Evolutionary conservation across 1,284 basidiomycete species (phyloP).

Genomic region (Volvariella volvacea): DNA sequence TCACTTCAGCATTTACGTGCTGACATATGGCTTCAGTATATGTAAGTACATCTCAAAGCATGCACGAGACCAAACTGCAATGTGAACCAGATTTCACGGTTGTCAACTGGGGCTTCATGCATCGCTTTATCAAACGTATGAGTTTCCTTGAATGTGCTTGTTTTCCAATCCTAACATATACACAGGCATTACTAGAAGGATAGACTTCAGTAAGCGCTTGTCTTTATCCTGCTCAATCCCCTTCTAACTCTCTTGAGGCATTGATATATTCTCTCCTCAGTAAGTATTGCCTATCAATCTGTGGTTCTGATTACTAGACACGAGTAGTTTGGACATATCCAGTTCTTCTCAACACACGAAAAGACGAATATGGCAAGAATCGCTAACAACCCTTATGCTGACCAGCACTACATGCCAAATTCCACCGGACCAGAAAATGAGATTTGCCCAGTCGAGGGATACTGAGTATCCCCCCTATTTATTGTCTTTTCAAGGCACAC

Average conservation of each 20-base stretch:
- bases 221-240: constrained; percentile 19
- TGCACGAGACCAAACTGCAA: constrained; percentile 1
- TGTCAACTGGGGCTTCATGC: constrained; percentile 44
- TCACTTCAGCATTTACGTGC: constrained; percentile 47
- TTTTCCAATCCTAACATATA: constrained; percentile 5
- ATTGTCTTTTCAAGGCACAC: constrained; percentile 59
- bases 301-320: neutral
- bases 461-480: constrained; percentile 70
- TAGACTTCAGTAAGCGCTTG: constrained; percentile 71
- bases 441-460: constrained; percentile 51
- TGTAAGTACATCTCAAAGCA: constrained; percentile 32
- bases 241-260: constrained; percentile 32
- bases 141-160: neutral
- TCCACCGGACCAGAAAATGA: constrained; percentile 52
- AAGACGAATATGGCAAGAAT: constrained; percentile 81
- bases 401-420: constrained; percentile 57
- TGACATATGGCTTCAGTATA: constrained; percentile 61
- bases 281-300: constrained; percentile 18
- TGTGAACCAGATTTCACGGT: constrained; percentile 53
- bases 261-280: constrained; percentile 77
- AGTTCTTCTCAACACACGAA: constrained; percentile 57
- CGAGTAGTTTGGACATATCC: constrained; percentile 52
- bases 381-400: constrained; percentile 63
- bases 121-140: constrained; percentile 51
- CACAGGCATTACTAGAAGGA: constrained; percentile 50